Percentiles rank a stretch among this genome's conserved stretches.
Evolutionary conservation across 2,329 filamentous ascomycete genomes (phyloP).

Genomic region (Tolypocladium amazonense): DNA sequence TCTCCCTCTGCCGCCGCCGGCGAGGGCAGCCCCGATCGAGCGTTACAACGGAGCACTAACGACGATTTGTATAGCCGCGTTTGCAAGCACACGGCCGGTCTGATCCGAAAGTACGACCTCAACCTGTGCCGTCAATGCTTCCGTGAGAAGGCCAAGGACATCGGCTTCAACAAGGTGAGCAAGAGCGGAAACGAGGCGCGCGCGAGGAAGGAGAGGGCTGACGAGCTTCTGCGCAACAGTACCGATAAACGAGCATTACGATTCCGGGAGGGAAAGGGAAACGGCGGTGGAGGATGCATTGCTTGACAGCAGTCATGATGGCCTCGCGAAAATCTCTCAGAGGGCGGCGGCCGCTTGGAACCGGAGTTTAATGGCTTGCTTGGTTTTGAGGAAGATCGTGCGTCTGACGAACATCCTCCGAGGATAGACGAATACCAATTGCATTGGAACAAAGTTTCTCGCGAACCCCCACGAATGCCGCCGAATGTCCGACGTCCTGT

Average conservation of each 20-base stretch:
- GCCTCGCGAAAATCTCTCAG: conserved; percentile 26
- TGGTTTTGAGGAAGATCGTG: conserved; percentile 31
- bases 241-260: conserved; percentile 22
- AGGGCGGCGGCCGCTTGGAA: conserved; percentile 33
- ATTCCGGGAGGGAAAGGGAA: conserved; percentile 7
- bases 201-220: background rate
- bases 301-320: conserved; percentile 12
- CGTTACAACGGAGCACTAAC: background rate
- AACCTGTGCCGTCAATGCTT: conserved; percentile 78
- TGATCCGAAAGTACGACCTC: conserved; percentile 99
- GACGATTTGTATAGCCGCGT: conserved; percentile 39
- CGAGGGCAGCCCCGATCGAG: background rate
- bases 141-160: conserved; percentile 63
- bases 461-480: background rate
- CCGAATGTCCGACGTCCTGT: background rate
- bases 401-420: conserved; percentile 30
- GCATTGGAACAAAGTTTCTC: conserved; percentile 18
- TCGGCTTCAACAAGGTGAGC: conserved; percentile 62
- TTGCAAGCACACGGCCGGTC: conserved; percentile 91
- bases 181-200: background rate
- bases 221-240: conserved; percentile 16
- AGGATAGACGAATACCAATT: conserved; percentile 33
- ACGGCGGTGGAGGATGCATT: conserved; percentile 11
- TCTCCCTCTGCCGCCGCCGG: background rate
- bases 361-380: conserved; percentile 35